Evolutionary conservation across 345 rosid species (phyloP), one percentile per base, ranked within the genome.

Genomic region (Mercurialis annua): DNA sequence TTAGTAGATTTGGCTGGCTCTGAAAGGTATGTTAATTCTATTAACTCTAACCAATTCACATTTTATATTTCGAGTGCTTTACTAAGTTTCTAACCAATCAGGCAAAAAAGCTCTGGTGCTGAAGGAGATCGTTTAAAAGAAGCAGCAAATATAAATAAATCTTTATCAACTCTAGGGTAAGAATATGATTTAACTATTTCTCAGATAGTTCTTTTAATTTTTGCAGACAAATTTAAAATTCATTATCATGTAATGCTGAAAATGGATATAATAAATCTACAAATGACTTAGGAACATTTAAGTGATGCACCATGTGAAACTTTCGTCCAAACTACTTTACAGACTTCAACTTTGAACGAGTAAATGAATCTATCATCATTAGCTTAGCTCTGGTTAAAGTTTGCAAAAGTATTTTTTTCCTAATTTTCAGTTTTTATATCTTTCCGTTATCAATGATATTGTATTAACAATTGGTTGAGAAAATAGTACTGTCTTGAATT

Each of bases 71-170:
- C 50, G 8, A 59, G 42, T 53, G 53, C 33, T 29, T 15, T 67
- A 47, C 69, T 74, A 60, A 77, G 54, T 65, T 57, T 67, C 67
- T 59, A 59, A 70, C 30, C 65, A 21, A 31, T 75, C 33, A 90
- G 98, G 85, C 98, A 93, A 83, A 93, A 93, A 81, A 88, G 90
- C 82, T 87, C 98, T 20, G 97, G 96, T 36, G 98, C 98, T 9
- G 98, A 90, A 83, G 97, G 98, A 23, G 97, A 87, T 70, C 98
- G 98, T 67, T 77, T 93, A 77, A 93, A 87, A 82, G 98, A 93
- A 86, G 97, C 97, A 72, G 98, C 92, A 80, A 90, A 86, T 68
- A 93, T 93, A 69, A 93, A 90, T 80, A 90, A 83, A 81, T 93
- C 98, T 56, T 76, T 93, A 60, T 93, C 98, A 59, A 88, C 97